phyloP scores from a whole-genome alignment of 495 filamentous ascomycete genomes.

The Lophium mytilinum region DNA sequence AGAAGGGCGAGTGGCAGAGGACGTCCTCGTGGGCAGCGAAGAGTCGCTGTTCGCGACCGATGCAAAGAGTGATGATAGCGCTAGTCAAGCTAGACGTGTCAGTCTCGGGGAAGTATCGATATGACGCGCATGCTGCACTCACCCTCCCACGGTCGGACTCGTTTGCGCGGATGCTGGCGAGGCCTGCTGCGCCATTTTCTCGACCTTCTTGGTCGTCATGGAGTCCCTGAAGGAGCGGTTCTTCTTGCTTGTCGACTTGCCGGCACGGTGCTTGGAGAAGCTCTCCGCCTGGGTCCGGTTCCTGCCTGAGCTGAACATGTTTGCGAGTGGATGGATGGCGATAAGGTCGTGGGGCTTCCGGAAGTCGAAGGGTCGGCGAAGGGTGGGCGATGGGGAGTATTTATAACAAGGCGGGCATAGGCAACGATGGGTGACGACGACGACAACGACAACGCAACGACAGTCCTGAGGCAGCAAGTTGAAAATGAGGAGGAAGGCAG shows the following conservation, averaged over 20 bases:
- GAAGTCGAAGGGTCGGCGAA: neutral
- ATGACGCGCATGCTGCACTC: neutral
- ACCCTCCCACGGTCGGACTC: conserved; percentile 24
- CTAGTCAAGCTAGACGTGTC: conserved; percentile 42
- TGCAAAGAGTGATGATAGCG: conserved; percentile 67
- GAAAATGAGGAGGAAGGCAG: neutral
- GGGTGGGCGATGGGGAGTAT: neutral
- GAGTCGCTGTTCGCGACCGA: conserved; percentile 70
- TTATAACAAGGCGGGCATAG: neutral
- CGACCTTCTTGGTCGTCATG: conserved; percentile 14
- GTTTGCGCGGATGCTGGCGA: conserved; percentile 23
- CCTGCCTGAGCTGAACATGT: conserved; percentile 32
- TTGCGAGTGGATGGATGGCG: neutral
- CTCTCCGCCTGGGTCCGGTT: conserved; percentile 31
- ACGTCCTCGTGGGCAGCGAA: conserved; percentile 66
- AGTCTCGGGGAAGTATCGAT: neutral
- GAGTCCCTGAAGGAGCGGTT: conserved; percentile 32
- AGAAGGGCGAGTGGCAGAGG: conserved; percentile 51
- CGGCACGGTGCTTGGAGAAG: conserved; percentile 32
- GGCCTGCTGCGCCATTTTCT: conserved; percentile 22
- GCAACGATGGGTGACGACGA: neutral
- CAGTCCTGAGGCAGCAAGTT: neutral
- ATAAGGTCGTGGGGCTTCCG: neutral
- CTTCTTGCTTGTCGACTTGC: conserved; percentile 34
- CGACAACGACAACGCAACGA: neutral